Evolutionary conservation across 371 early-diverging fungal genomes (phyloP).

Genomic region (Nosema muscidifuracis): DNA sequence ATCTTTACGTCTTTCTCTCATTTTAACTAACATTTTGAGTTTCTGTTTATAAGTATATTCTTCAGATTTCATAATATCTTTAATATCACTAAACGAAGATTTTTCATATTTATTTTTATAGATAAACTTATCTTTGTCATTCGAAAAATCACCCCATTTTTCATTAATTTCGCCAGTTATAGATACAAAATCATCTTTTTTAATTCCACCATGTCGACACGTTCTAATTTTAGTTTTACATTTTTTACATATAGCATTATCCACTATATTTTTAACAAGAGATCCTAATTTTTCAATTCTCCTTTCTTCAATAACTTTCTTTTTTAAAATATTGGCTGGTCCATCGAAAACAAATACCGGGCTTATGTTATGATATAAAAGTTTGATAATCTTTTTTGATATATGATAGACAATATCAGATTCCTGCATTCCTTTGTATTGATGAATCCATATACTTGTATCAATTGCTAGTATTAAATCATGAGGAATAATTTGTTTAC

Average conservation of each 20-base stretch:
- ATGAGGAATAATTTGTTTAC: constrained; percentile 62
- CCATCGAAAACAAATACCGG: constrained; percentile 93
- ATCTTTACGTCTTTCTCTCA: constrained; percentile 35
- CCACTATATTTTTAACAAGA: not conserved
- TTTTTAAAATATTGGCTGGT: constrained; percentile 65
- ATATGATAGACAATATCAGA: constrained; percentile 23
- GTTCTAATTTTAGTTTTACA: constrained; percentile 7
- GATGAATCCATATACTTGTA: constrained; percentile 47
- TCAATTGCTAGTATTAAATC: constrained; percentile 51
- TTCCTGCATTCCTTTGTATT: constrained; percentile 13
- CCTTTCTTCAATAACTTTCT: constrained; percentile 21
- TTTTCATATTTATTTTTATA: not conserved
- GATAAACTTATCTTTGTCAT: not conserved
- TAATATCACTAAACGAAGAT: not conserved
- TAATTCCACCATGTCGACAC: constrained; percentile 11
- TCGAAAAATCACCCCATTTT: constrained; percentile 22
- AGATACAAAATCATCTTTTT: not conserved
- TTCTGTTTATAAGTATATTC: constrained; percentile 26
- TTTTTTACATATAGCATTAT: constrained; percentile 16
- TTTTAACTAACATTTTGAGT: constrained; percentile 36
- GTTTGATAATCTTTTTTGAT: constrained; percentile 71
- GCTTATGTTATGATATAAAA: constrained; percentile 76
- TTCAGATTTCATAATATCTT: constrained; percentile 12
- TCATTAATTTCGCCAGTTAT: not conserved
- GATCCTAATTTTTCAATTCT: constrained; percentile 3